Evolutionary conservation across 1,284 basidiomycete species (phyloP), one percentile per base, ranked within the genome.

Genomic region (Trichosporon sp.): DNA sequence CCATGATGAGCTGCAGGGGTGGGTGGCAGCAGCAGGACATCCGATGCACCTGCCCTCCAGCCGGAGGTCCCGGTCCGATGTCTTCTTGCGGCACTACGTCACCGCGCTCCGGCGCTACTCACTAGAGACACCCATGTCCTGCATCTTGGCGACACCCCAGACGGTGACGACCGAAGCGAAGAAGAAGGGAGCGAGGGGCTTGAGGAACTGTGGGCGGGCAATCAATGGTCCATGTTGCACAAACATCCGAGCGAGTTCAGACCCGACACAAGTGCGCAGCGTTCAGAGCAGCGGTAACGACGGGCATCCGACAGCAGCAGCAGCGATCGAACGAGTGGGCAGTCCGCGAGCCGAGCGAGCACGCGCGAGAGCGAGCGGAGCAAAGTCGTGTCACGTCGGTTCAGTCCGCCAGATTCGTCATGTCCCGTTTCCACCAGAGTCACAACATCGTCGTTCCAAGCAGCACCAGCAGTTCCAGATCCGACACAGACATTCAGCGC

Each of bases 141-240:
- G 80, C 65, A 75, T 64, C 77, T 80, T 80, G 67, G 63, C 64
- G 63, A 80, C 78, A 67, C 78, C 79, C 69, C 68, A 76, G 64
- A 72, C 75, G 73, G 77, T 77, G 71, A 81, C 71, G 67, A 65
- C 76, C 32, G 74, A 70, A 67, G 76, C 76, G 73, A 78, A 71
- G 72, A 80, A 71, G 79, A 82, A 82, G 63, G 80, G 79, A 71
- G 74, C 75, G 66, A 80, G 65, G 67, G 80, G 80, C 74, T 78
- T 78, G 68, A 75, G 60, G 73, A 81, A 70, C 80, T 82, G 74
- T 67, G 32, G 21, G 13, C 51, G 25, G 6, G 53, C 12, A 32
- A 15, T n/a, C 25, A 6, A 32, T 15, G 6, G 9, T 29, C 6
- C 13, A 27, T 4, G 44, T 51, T 18, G 18, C 7, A 32, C 15